Evolutionary conservation across 495 filamentous ascomycete species (phyloP).

Genomic region (Copromyces sp.): DNA sequence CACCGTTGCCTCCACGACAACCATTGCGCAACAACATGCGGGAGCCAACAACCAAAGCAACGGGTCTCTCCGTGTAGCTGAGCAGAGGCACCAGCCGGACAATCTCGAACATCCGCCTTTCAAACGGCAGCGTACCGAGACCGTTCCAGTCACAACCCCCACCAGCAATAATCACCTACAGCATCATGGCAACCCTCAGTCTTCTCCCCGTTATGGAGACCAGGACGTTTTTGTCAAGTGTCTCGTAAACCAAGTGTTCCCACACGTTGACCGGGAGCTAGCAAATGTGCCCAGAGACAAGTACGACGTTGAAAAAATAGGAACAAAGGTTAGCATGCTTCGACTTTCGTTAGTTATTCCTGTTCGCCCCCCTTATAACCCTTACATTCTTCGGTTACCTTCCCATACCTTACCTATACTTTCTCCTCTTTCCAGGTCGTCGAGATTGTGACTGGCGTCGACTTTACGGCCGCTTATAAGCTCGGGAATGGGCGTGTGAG

Average conservation of each 20-base stretch:
- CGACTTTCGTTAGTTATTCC: background rate
- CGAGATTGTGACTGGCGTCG: constrained; percentile 3
- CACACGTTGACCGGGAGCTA: constrained; percentile 19
- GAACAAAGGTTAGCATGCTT: constrained; percentile 7
- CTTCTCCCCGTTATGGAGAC: background rate
- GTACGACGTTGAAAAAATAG: constrained; percentile 2
- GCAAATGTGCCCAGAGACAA: background rate
- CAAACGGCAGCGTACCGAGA: background rate
- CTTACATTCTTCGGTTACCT: background rate
- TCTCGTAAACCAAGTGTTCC: constrained; percentile 26
- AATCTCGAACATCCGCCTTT: background rate
- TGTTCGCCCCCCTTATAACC: background rate
- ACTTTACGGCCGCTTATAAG: constrained; percentile 8
- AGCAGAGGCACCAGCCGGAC: background rate
- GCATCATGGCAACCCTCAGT: background rate
- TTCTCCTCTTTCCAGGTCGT: constrained; percentile 3
- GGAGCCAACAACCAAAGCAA: background rate
- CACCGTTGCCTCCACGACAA: background rate
- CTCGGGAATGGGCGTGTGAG: constrained; percentile 9
- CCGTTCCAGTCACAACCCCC: background rate
- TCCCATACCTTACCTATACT: constrained; percentile 2
- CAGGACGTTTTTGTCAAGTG: constrained; percentile 6
- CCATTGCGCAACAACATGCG: background rate
- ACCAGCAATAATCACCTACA: background rate
- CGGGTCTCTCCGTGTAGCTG: background rate